Evolutionary conservation across 345 rosid genomes (phyloP).

Genomic region (Punica granatum): DNA sequence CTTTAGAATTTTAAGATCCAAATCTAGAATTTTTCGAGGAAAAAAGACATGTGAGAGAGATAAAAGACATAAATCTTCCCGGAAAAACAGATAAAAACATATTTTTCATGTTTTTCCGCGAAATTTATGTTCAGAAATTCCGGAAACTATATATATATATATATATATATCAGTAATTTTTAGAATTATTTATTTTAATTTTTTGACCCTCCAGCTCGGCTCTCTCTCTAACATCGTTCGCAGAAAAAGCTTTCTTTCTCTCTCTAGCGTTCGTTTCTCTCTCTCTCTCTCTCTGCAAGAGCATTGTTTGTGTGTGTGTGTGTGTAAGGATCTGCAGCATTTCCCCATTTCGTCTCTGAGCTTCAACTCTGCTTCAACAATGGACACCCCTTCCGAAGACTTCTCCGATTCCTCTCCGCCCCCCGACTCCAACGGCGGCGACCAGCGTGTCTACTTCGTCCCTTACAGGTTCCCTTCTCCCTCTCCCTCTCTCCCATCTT

Average conservation of each 20-base stretch:
- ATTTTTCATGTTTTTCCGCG: not conserved
- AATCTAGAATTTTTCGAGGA: too few relatives aligned
- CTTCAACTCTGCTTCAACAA: slow-evolving; percentile 11
- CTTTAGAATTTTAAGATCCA: too few relatives aligned
- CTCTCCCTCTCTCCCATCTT: slow-evolving; percentile 1
- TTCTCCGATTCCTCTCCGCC: slow-evolving; percentile 50
- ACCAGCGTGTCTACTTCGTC: slow-evolving; percentile 88
- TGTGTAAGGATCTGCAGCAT: slow-evolving; percentile 9
- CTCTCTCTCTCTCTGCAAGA: too few relatives aligned
- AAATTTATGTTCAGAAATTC: not conserved
- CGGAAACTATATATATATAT: not conserved
- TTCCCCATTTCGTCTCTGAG: slow-evolving; percentile 15
- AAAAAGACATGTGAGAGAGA: too few relatives aligned
- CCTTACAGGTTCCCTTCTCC: slow-evolving; percentile 51
- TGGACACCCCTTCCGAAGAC: slow-evolving; percentile 43
- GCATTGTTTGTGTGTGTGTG: too few relatives aligned
- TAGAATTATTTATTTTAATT: not conserved
- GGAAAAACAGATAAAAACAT: too few relatives aligned
- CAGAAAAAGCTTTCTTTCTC: not conserved
- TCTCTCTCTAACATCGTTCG: too few relatives aligned
- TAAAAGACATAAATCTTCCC: too few relatives aligned
- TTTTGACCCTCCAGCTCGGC: not conserved
- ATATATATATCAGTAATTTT: not conserved
- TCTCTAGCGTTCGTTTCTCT: not conserved
- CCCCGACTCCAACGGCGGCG: slow-evolving; percentile 50